A percentile compares a stretch with the other conserved stretches of the same genome.
Conservation (phyloP, 2,329 filamentous ascomycete genomes). For the Penicillium sp. region DNA sequence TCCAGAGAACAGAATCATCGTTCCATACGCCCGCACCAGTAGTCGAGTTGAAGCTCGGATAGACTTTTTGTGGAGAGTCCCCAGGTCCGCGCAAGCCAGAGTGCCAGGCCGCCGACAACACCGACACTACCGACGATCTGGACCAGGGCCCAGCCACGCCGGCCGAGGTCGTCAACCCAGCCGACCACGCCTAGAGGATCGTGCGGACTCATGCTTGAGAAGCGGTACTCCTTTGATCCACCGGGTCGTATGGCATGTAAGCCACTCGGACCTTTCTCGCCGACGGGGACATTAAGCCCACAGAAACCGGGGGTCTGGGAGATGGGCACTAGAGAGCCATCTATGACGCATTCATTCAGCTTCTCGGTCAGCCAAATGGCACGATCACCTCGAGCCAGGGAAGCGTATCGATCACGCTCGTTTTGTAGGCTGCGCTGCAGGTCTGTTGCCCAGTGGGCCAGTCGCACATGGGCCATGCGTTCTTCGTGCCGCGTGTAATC, state of each 20-base stretch:
- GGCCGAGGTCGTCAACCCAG: conserved; percentile 64
- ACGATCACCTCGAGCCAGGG: conserved; percentile 60
- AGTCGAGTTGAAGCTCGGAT: conserved; percentile 32
- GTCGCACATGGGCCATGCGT: conserved; percentile 63
- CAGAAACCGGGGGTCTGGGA: conserved; percentile 37
- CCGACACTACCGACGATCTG: conserved; percentile 74
- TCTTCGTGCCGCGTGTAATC: conserved; percentile 62
- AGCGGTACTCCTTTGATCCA: conserved; percentile 34
- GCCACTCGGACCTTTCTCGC: conserved; percentile 23
- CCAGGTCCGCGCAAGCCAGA: conserved; percentile 56
- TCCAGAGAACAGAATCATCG: conserved; percentile 1
- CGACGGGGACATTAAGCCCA: conserved; percentile 21
- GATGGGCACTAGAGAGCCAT: conserved; percentile 60
- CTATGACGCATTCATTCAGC: conserved; percentile 65
- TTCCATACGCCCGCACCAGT: conserved; percentile 18
- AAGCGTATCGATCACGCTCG: conserved; percentile 68
- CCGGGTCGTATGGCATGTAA: conserved; percentile 26
- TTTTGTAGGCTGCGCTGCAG: conserved; percentile 72
- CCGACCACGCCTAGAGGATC: conserved; percentile 79
- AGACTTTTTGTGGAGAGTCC: conserved; percentile 35
- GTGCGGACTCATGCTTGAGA: conserved; percentile 51
- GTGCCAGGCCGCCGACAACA: conserved; percentile 68
- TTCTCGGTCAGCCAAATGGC: conserved; percentile 67
- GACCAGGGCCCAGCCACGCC: conserved; percentile 64
- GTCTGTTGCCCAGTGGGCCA: conserved; percentile 80